Conservation (phyloP, 768 basidiomycete species). For the Calocera cornea region DNA sequence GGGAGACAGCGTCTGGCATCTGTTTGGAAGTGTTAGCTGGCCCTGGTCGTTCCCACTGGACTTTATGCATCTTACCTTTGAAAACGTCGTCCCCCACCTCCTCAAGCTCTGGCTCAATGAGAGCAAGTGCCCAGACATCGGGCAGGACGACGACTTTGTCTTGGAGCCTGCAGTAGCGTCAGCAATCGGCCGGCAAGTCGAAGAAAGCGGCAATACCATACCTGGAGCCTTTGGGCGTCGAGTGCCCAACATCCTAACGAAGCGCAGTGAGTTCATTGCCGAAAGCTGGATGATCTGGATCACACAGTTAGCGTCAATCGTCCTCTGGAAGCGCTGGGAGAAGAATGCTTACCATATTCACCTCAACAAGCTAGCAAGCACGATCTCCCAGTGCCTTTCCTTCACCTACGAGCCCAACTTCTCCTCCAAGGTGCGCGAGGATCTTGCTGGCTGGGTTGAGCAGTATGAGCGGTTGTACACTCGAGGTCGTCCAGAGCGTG, state of each 20-base stretch:
- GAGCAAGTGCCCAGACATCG: constrained; percentile 30
- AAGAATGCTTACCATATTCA: not conserved
- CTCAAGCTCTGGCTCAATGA: constrained; percentile 30
- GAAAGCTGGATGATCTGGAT: constrained; percentile 7
- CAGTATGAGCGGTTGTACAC: constrained; percentile 23
- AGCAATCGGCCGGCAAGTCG: constrained; percentile 28
- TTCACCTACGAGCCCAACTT: not conserved
- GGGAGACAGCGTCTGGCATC: constrained; percentile 22
- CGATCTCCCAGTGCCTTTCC: not conserved
- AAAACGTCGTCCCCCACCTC: constrained; percentile 34
- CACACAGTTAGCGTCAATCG: constrained; percentile 4
- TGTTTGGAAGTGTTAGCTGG: constrained; percentile 12
- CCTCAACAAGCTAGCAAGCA: not conserved
- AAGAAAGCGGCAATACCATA: constrained; percentile 25
- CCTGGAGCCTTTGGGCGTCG: constrained; percentile 25
- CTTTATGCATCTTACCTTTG: constrained; percentile 39
- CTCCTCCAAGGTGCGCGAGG: not conserved
- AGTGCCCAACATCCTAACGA: constrained; percentile 2
- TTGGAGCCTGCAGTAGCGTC: constrained; percentile 28
- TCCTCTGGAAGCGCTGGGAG: not conserved
- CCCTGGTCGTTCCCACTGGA: constrained; percentile 33
- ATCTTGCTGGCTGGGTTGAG: constrained; percentile 8
- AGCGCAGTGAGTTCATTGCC: not conserved
- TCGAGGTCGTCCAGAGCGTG: not conserved
- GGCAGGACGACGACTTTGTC: constrained; percentile 19